phyloP scores from a whole-genome alignment of 441 rosid genomes.

The Breynia disticha region DNA sequence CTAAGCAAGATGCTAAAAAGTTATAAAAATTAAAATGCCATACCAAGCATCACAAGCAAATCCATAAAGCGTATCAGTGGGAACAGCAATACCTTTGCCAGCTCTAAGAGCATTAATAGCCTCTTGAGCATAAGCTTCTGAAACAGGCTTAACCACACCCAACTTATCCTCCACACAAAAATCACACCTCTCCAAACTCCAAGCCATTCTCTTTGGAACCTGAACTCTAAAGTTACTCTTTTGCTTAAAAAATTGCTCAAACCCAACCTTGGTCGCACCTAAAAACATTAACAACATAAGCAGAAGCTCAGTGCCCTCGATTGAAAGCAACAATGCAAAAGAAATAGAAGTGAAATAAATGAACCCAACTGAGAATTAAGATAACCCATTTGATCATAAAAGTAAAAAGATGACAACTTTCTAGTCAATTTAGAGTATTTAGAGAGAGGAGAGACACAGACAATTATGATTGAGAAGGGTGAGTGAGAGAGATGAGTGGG shows the following conservation, averaged over 20 bases:
- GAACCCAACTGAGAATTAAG: neutral
- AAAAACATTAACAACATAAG: conserved; percentile 1
- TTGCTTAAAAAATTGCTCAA: conserved; percentile 20
- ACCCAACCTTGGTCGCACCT: conserved; percentile 38
- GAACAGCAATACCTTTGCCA: conserved; percentile 78
- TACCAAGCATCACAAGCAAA: conserved; percentile 99
- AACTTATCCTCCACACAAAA: conserved; percentile 20
- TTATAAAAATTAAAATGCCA: neutral
- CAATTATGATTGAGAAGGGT: conserved; percentile 23
- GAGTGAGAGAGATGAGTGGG: conserved; percentile 20
- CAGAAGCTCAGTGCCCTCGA: neutral
- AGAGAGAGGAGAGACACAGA: conserved; percentile 16
- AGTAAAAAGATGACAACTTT: neutral
- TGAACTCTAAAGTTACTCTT: conserved; percentile 26
- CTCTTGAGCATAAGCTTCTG: conserved; percentile 39
- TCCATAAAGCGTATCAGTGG: conserved; percentile 88
- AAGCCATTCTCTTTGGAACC: conserved; percentile 37
- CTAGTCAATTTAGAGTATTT: too few relatives aligned
- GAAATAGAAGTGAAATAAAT: neutral
- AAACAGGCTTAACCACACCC: conserved; percentile 49
- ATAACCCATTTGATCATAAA: neutral
- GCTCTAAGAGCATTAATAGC: conserved; percentile 66
- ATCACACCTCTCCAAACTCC: conserved; percentile 24
- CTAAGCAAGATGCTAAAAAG: too few relatives aligned
- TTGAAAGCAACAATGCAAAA: neutral